phyloP scores from a whole-genome alignment of 768 basidiomycete species.

The Asterophora parasitica region DNA sequence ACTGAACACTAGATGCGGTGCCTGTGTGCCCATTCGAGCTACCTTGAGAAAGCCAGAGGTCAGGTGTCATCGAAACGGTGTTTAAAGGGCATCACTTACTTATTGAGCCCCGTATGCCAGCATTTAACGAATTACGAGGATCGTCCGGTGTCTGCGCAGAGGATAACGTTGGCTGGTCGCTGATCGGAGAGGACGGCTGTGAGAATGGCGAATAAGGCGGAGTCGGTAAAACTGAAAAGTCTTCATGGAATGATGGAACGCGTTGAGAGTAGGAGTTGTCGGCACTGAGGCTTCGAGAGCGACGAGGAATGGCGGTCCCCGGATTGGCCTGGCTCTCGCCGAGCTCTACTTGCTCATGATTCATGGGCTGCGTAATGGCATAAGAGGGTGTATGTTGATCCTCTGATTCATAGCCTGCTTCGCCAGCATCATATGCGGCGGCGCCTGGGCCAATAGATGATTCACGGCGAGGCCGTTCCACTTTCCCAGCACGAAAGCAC shows the following conservation, averaged over 20 bases:
- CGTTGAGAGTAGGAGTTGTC: conserved; percentile 32
- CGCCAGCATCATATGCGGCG: conserved; percentile 22
- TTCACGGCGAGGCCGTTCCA: conserved; percentile 28
- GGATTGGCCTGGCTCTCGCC: conserved; percentile 2
- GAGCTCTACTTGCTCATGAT: conserved; percentile 4
- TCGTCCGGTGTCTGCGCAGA: conserved; percentile 35
- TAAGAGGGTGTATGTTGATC: conserved; percentile 13
- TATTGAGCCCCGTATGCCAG: conserved; percentile 19
- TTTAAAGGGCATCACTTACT: conserved; percentile 14
- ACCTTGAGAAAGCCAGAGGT: conserved; percentile 4
- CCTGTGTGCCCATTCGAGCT: conserved; percentile 8
- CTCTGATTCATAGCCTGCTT: conserved; percentile 30
- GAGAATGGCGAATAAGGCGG: conserved; percentile 36
- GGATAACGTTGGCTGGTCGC: background rate
- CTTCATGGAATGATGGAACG: conserved; percentile 23
- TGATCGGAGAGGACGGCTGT: conserved; percentile 10
- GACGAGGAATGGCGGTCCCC: background rate
- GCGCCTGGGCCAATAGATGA: conserved; percentile 46
- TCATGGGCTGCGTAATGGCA: conserved; percentile 12
- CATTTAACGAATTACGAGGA: conserved; percentile 30
- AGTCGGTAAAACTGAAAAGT: conserved; percentile 24
- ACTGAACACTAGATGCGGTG: conserved; percentile 14
- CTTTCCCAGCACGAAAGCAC: conserved; percentile 62
- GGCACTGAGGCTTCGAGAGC: conserved; percentile 27
- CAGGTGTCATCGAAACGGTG: background rate